Evolutionary conservation across 106 monocot species (phyloP).

Genomic region (Agapanthus africanus): DNA sequence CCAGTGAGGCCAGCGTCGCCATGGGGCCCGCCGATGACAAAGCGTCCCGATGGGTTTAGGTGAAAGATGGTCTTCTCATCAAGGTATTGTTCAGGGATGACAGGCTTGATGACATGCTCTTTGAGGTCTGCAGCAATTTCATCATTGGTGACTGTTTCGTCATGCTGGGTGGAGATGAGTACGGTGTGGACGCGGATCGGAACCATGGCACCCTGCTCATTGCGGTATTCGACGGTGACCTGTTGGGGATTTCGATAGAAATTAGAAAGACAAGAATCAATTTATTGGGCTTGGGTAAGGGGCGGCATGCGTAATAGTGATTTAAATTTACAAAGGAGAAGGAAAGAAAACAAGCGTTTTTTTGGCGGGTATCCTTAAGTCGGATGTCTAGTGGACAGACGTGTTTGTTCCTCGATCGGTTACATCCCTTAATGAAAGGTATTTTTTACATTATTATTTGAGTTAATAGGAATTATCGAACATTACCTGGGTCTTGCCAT

Average conservation of each 20-base stretch:
- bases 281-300: no score
- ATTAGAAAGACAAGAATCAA: no score
- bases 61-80: constrained; percentile 36
- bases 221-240: constrained; percentile 32
- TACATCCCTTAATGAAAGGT: no score
- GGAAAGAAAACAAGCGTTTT: no score
- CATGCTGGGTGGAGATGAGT: constrained; percentile 47
- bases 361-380: no score
- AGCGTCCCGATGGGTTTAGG: constrained; percentile 28
- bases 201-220: constrained; percentile 33
- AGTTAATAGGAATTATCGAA: no score
- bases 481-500: constrained; percentile 40
- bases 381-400: no score
- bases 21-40: constrained; percentile 28
- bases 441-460: no score
- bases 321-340: no score
- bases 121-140: constrained; percentile 41
- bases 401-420: no score
- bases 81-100: constrained; percentile 21
- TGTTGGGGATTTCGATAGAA: no score
- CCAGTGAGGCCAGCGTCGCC: constrained; percentile 33
- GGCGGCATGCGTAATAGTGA: no score
- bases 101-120: constrained; percentile 41
- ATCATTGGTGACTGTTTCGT: constrained; percentile 42
- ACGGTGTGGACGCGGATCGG: constrained; percentile 39